Base-by-base conservation (phyloP, 768 basidiomycete genomes). In the Psilocybe azurescens region DNA sequence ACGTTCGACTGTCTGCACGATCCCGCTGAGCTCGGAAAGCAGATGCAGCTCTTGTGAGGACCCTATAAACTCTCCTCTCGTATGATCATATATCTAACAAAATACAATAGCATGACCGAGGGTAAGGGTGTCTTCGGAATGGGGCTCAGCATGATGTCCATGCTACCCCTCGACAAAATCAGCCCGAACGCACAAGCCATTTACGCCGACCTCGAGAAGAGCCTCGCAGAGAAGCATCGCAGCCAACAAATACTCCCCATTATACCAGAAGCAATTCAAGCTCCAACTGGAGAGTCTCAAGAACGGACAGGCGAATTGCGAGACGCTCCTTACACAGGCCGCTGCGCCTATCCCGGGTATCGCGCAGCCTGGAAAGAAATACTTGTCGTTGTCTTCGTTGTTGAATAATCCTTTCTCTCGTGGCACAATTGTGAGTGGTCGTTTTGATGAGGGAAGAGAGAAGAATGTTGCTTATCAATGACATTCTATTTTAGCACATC, bases 281-380 rank as follows among this genome's bases (percentile, higher is more conserved):
- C 56, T 58, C 32, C 56, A 58, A 39, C 47, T 51, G 46, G 28
- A 58, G 33, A 47, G 47, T 16, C n/a, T 58, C 11, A 58, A 50
- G 47, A 49, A 58, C 10, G 56, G 56, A 48, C 47, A 49, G n/a
- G 30, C 56, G 3, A 49, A 58, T 36, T 47, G 47, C 48, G 56
- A 58, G 33, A 49, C 33, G 36, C 20, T 58, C 3, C 36, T 58
- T 14, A 32, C 56, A 9, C 56, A 58, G 38, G 33, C 56, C 2
- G 56, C 47, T 3, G 20, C 32, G 4, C 56, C 56, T 5, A 49
- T 58, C 13, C 56, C 56, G 5, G 56, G 56, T 2, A 32, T 58
- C 29, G 56, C 47, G 7, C 30, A 58, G 56, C 47, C 30, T 16
- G 56, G 56, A 20, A 58, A 58, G 56, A 58, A 58, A 50, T 58